Conservation (phyloP, 768 basidiomycete species). For the Lactarius hatsudake region DNA sequence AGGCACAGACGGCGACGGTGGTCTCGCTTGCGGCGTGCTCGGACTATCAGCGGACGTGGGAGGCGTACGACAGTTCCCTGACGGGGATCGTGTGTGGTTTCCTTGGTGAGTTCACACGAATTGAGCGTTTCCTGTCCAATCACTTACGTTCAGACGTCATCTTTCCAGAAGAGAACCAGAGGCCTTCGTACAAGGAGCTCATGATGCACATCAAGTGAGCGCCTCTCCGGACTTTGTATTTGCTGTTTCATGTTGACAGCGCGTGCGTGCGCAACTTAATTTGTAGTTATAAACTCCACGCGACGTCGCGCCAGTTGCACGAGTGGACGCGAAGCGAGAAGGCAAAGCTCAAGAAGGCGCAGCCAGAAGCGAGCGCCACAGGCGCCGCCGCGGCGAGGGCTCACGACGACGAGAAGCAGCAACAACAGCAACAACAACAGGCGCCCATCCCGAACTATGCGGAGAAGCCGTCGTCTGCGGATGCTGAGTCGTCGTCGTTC, state of each 20-base stretch:
- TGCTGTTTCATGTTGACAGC: not conserved
- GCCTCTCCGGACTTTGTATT: not conserved
- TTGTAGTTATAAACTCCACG: slow-evolving; percentile 18
- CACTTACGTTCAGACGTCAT: not conserved
- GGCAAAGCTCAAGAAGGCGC: slow-evolving; percentile 2
- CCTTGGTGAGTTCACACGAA: slow-evolving; percentile 8
- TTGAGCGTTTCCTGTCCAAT: not conserved
- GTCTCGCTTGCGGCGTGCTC: slow-evolving; percentile 28
- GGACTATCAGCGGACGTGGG: slow-evolving; percentile 30
- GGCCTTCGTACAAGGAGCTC: slow-evolving; percentile 25
- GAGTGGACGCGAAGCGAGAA: slow-evolving; percentile 25
- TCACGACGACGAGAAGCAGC: not conserved
- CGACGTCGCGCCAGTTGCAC: slow-evolving; percentile 14
- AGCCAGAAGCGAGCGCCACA: not conserved
- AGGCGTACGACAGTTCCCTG: slow-evolving; percentile 27
- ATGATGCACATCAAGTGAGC: slow-evolving; percentile 25
- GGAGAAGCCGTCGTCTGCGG: slow-evolving; percentile 3
- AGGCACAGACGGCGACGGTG: slow-evolving; percentile 10
- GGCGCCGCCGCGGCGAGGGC: not conserved
- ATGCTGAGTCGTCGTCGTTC: not conserved
- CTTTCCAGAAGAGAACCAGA: slow-evolving; percentile 8
- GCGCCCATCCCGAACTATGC: not conserved
- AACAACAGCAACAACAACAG: not conserved
- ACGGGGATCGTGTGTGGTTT: slow-evolving; percentile 19
- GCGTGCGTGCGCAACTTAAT: too few species aligned